A percentile compares a stretch with the other conserved stretches of the same genome.
Conservation (phyloP, 164 flowering plant species). For the Amborella trichopoda region DNA sequence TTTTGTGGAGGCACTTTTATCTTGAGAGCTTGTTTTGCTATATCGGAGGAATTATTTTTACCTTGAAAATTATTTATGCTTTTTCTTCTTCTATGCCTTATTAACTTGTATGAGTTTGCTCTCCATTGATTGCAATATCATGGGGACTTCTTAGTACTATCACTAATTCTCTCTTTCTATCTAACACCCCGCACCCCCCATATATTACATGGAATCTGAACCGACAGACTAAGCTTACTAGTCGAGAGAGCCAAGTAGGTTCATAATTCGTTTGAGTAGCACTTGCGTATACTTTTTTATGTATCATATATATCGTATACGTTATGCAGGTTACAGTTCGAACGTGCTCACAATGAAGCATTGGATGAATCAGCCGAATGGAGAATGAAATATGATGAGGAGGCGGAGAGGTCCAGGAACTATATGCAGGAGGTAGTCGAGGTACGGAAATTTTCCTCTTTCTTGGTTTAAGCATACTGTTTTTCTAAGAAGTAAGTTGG, state of each 20-base stretch:
- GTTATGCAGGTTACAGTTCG: conserved; percentile 62
- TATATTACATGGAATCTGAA: background rate
- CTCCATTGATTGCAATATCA: background rate
- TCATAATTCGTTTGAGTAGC: no score
- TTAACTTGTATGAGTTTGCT: no score
- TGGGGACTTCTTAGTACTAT: background rate
- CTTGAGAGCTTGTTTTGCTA: no score
- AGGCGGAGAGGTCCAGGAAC: conserved; percentile 34
- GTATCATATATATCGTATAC: background rate
- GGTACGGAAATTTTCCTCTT: conserved; percentile 21
- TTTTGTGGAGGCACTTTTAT: no score
- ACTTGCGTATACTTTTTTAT: no score
- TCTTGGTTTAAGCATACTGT: background rate
- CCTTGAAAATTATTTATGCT: no score
- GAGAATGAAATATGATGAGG: conserved; percentile 66
- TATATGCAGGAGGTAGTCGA: conserved; percentile 35
- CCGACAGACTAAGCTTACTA: background rate
- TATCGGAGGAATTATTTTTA: no score
- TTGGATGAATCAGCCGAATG: conserved; percentile 98
- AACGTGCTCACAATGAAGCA: conserved; percentile 81
- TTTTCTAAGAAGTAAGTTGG: background rate
- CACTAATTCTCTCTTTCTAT: background rate
- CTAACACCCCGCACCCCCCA: background rate
- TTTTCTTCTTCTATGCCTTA: no score
- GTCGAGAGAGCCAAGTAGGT: background rate